phyloP scores from a whole-genome alignment of 164 flowering plant genomes.

The Akebia trifoliata region DNA sequence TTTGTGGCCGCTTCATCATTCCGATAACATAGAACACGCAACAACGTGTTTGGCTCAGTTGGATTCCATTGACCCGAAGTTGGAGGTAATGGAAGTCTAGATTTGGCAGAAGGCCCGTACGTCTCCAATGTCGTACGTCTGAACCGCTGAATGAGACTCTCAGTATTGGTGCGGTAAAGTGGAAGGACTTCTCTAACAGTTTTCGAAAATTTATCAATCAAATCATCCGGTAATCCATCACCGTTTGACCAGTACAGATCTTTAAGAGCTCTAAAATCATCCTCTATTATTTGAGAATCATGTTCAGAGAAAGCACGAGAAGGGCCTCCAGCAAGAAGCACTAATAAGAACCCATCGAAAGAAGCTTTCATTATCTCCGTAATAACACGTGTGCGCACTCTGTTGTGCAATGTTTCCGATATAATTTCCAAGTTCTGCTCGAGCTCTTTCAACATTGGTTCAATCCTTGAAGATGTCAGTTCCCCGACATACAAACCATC shows the following conservation, averaged over 20 bases:
- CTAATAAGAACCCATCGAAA: conserved; percentile 74
- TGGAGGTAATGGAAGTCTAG: conserved; percentile 68
- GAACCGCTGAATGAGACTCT: conserved; percentile 49
- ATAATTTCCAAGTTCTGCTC: conserved; percentile 54
- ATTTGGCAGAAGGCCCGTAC: conserved; percentile 49
- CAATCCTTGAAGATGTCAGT: conserved; percentile 56
- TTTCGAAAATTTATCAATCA: conserved; percentile 59
- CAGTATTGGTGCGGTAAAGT: conserved; percentile 41
- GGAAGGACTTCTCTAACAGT: conserved; percentile 47
- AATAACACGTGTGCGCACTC: conserved; percentile 57
- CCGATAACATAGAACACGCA: conserved; percentile 68
- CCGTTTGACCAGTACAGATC: conserved; percentile 79
- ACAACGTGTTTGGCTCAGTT: conserved; percentile 66
- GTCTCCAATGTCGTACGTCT: conserved; percentile 26
- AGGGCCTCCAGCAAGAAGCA: conserved; percentile 87
- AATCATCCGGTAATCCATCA: conserved; percentile 79
- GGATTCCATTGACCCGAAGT: conserved; percentile 76
- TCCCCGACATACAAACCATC: conserved; percentile 75
- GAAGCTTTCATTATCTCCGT: conserved; percentile 85
- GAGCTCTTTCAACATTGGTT: conserved; percentile 63
- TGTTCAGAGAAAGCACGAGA: conserved; percentile 51
- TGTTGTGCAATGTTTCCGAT: conserved; percentile 55
- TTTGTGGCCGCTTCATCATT: conserved; percentile 62
- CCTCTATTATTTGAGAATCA: conserved; percentile 60
- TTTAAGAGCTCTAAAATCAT: conserved; percentile 62